Evolutionary conservation across 2,329 filamentous ascomycete species (phyloP).

Genomic region (Sporothrix brunneoviolacea): DNA sequence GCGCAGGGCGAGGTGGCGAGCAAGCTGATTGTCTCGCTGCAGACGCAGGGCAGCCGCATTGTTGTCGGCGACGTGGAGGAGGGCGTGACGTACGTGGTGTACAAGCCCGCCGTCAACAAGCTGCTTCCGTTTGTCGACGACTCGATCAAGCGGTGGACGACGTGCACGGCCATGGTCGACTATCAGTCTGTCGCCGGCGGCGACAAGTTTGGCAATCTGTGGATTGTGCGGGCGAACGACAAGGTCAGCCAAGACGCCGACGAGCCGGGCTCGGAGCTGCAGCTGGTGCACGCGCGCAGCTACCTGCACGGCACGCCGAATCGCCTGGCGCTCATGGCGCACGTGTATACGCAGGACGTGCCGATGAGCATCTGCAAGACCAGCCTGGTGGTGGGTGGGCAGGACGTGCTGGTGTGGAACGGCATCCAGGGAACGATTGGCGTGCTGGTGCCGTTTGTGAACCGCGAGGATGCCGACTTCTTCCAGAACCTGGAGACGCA

Average conservation of each 20-base stretch:
- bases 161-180: conserved; percentile 87
- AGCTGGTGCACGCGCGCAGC: conserved; percentile 81
- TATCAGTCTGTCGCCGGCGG: conserved; percentile 93
- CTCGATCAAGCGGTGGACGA: conserved; percentile 82
- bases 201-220: conserved; percentile 97
- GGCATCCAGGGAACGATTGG: conserved; percentile 92
- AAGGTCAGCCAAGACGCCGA: conserved; percentile 86
- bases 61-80: conserved; percentile 90
- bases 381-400: conserved; percentile 80
- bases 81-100: conserved; percentile 84
- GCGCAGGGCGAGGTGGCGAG: conserved; percentile 72
- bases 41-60: conserved; percentile 86
- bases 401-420: conserved; percentile 87
- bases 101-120: conserved; percentile 86
- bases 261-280: conserved; percentile 82
- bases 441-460: conserved; percentile 84
- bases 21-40: conserved; percentile 79
- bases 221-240: conserved; percentile 79
- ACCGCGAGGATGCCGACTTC: conserved; percentile 92
- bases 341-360: conserved; percentile 88
- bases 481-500: conserved; percentile 92
- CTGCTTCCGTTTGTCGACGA: conserved; percentile 93
- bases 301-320: conserved; percentile 89
- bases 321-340: conserved; percentile 75
- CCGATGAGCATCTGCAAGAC: conserved; percentile 87